Conservation (phyloP, 371 early-diverging fungal species). For the Neoconidiobolus thromboides region DNA sequence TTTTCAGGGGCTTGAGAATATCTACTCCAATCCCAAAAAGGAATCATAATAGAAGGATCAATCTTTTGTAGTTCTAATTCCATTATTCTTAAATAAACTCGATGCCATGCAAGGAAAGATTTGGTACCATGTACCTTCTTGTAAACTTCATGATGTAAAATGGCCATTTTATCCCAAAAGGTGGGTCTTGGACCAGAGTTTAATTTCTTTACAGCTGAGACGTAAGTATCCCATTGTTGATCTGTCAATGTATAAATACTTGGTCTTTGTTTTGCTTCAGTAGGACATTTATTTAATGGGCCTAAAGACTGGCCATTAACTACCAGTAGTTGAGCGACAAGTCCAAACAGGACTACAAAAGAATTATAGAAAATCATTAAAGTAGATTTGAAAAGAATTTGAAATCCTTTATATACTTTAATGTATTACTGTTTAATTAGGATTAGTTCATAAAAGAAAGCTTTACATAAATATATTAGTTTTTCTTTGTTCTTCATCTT, state of each 20-base stretch:
- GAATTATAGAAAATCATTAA: no score
- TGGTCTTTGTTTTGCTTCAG: neutral
- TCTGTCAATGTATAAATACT: neutral
- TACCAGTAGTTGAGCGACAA: no score
- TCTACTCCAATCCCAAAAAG: slow-evolving; percentile 8
- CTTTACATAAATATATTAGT: no score
- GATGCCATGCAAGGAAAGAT: slow-evolving; percentile 8
- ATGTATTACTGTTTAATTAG: no score
- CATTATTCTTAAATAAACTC: neutral
- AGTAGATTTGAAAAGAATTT: no score
- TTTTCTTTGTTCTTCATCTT: no score
- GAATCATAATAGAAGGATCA: neutral
- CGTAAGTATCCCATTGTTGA: neutral
- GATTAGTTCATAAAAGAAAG: no score
- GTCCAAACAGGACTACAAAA: no score
- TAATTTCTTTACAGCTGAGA: neutral
- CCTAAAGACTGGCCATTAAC: no score
- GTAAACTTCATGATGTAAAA: neutral
- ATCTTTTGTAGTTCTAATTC: slow-evolving; percentile 1
- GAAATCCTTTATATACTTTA: no score
- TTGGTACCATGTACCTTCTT: neutral
- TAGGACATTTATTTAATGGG: neutral
- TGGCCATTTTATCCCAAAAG: slow-evolving; percentile 1
- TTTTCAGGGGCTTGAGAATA: neutral
- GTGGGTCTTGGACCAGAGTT: slow-evolving; percentile 3